Conservation (phyloP, 331 rosid species). For the Rhamnella rubrinervis region DNA sequence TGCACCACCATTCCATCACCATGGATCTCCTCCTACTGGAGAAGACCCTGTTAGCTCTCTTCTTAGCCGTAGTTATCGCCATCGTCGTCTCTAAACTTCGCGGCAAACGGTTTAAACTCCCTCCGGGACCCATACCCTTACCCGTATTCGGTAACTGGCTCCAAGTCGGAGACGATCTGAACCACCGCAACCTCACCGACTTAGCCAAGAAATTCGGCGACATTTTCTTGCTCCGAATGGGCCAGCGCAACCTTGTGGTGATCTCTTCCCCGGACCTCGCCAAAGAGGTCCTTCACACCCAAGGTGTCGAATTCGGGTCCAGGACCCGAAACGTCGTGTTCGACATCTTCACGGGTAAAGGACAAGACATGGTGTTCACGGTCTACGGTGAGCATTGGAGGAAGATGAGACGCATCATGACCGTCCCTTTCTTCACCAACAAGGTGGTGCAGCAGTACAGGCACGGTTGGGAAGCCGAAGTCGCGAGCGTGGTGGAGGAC, state of each 20-base stretch:
- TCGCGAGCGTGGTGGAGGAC: constrained; percentile 64
- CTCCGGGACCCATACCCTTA: constrained; percentile 75
- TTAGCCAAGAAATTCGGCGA: constrained; percentile 74
- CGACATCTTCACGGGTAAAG: constrained; percentile 82
- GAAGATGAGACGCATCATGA: constrained; percentile 87
- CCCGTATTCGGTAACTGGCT: constrained; percentile 90
- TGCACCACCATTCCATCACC: neutral
- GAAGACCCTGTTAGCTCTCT: constrained; percentile 65
- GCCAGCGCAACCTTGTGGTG: constrained; percentile 73
- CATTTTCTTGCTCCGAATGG: constrained; percentile 78
- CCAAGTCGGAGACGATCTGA: constrained; percentile 85
- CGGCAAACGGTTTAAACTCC: constrained; percentile 69
- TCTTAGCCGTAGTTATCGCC: constrained; percentile 49
- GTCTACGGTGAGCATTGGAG: constrained; percentile 95
- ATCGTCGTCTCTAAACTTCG: constrained; percentile 56
- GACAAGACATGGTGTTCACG: constrained; percentile 91
- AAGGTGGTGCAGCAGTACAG: constrained; percentile 86
- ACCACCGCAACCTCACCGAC: constrained; percentile 81
- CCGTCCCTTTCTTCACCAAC: constrained; percentile 83
- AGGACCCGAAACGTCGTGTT: constrained; percentile 82
- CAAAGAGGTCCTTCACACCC: constrained; percentile 80
- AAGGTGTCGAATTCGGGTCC: constrained; percentile 88
- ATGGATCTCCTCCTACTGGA: constrained; percentile 86
- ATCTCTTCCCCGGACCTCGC: constrained; percentile 82
- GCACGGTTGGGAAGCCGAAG: constrained; percentile 70